Percentiles rank a stretch among this genome's conserved stretches.
Evolutionary conservation across 805 yeast species (phyloP).

Genomic region (Blastobotrys muscicola): DNA sequence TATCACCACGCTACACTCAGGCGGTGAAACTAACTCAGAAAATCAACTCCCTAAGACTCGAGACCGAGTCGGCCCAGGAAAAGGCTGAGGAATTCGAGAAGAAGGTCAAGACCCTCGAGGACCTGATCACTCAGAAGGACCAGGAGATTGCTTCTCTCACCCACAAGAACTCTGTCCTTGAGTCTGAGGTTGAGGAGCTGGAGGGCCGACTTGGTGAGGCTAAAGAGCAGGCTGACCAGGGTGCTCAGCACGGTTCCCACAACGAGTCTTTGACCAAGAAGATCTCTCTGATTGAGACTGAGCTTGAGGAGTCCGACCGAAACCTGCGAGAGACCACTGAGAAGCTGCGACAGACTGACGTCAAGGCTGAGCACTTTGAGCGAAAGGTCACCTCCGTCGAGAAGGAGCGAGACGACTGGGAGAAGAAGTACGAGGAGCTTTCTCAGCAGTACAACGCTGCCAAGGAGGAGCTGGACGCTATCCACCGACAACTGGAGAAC

Average conservation of each 20-base stretch:
- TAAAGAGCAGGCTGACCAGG: conserved; percentile 84
- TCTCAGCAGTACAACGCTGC: conserved; percentile 72
- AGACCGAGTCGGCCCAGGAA: conserved; percentile 96
- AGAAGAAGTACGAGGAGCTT: conserved; percentile 83
- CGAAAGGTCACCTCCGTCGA: conserved; percentile 89
- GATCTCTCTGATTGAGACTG: conserved; percentile 80
- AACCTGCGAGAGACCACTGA: conserved; percentile 88
- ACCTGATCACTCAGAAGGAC: conserved; percentile 84
- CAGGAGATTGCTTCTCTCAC: conserved; percentile 89
- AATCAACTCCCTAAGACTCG: conserved; percentile 80
- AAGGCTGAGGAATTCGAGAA: conserved; percentile 80
- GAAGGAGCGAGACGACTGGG: conserved; percentile 84
- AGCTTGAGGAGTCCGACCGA: conserved; percentile 81
- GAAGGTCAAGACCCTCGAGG: conserved; percentile 83
- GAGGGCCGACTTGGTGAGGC: conserved; percentile 65
- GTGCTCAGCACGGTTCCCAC: conserved; percentile 76
- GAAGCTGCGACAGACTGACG: conserved; percentile 89
- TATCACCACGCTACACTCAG: no score
- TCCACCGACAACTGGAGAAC: conserved; percentile 87
- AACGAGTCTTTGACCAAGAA: conserved; percentile 89
- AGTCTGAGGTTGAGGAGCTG: conserved; percentile 64
- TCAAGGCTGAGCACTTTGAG: conserved; percentile 92
- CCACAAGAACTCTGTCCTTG: conserved; percentile 84
- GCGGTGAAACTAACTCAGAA: conserved; percentile 52
- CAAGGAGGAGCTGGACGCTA: conserved; percentile 91